Base-by-base conservation (phyloP, 2,329 filamentous ascomycete genomes). In the Massarina eburnea region DNA sequence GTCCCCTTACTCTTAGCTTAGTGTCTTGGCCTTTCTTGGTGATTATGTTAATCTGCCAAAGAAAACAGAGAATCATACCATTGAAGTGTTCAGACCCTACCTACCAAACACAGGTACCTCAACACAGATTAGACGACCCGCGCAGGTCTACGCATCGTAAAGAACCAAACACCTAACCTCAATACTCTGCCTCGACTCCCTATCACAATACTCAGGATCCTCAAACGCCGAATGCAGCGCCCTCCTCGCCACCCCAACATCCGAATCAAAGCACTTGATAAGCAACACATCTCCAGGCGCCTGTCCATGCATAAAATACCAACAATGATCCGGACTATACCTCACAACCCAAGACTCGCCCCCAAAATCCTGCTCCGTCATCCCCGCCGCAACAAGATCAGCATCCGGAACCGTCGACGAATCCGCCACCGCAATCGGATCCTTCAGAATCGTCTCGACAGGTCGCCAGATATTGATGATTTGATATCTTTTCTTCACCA, bases 381-480 rank as follows among this genome's bases (percentile, higher is more conserved):
- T 59, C 10, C 46, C 51, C 4, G 57, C 55, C 8, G 27, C 49
- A 2, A 65, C 51, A 9, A 64, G 49, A 34, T 64, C 58, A 3
- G 24, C 41, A 21, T 64, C 60, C 12, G 55, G 56, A 4, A 65
- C 58, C 14, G 54, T 53, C 3, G 29, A 10, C 19, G 59, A 42
- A 50, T 56, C 56, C 1, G 61, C 61, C 18, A 64, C 55, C 9
- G 56, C 58, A 27, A 65, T 58, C 7, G 62, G 61, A 40, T 65
- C 60, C 46, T 60, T 60, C 26, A 52, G 30, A 30, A 64, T 57
- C 3, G 53, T 62, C 40, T 52, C 52, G 24, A 63, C 55, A 2
- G 62, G 62, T 14, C 59, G 49, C 62, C 62, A 66, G 20, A 62
- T 48, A 26, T 66, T 66, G 49, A 66, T 58, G 36, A 66, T 59